These are phyloP conservation scores for Hansenula lynferdii DNA, from an alignment of 1,139 yeast genomes.

Conservation along the genomic window DNA sequence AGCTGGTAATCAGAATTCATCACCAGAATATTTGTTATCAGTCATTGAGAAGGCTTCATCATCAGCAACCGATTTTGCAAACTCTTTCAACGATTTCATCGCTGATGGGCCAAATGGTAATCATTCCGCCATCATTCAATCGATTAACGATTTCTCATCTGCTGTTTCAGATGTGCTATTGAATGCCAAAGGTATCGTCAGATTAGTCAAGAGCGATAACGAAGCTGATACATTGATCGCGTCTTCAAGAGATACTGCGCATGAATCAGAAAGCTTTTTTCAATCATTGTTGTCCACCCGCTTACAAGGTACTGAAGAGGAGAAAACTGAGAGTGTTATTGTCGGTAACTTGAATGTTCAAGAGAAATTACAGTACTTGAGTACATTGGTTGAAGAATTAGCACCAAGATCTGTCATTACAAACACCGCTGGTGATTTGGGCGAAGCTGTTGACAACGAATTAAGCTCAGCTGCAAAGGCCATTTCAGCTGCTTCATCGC, in stretches of 20 bases:
- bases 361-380: slow-evolving; percentile 57
- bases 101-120: slow-evolving; percentile 77
- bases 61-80: slow-evolving; percentile 76
- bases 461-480: slow-evolving; percentile 69
- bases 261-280: slow-evolving; percentile 59
- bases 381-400: slow-evolving; percentile 51
- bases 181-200: slow-evolving; percentile 65
- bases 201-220: slow-evolving; percentile 44
- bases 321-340: slow-evolving; percentile 72
- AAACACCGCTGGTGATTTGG: slow-evolving; percentile 45
- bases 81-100: slow-evolving; percentile 68
- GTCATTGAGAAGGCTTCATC: slow-evolving; percentile 68
- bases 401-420: slow-evolving; percentile 33
- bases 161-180: slow-evolving; percentile 62
- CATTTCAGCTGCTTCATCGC: slow-evolving; percentile 61
- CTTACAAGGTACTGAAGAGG: slow-evolving; percentile 52
- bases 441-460: slow-evolving; percentile 66
- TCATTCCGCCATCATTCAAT: slow-evolving; percentile 60
- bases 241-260: slow-evolving; percentile 54
- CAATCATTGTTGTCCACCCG: slow-evolving; percentile 51
- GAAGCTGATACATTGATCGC: slow-evolving; percentile 48
- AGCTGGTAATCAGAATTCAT: slow-evolving; percentile 76
- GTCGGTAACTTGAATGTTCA: slow-evolving; percentile 74
- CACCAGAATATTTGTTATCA: slow-evolving; percentile 69
- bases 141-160: slow-evolving; percentile 64